Percentiles rank a stretch among this genome's conserved stretches.
Conservation (phyloP, 345 rosid species). For the Citrus maxima region DNA sequence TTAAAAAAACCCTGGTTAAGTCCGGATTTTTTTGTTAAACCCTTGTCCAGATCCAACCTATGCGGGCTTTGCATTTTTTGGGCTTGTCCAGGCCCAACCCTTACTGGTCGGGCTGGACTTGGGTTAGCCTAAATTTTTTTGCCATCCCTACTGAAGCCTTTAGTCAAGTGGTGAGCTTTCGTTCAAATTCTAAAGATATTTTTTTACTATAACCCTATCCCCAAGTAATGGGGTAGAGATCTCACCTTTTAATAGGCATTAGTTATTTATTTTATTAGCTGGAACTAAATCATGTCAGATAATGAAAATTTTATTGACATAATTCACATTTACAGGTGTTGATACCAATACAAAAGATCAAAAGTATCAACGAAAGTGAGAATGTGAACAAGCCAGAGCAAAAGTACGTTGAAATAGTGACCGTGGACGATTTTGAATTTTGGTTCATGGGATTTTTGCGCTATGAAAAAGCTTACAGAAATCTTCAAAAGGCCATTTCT, state of each 20-base stretch:
- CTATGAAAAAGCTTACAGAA: slow-evolving; percentile 34
- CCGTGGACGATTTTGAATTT: slow-evolving; percentile 35
- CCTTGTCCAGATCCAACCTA: rapidly evolving
- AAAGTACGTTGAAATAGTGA: slow-evolving; percentile 33
- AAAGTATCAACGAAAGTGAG: slow-evolving; percentile 17
- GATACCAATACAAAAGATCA: slow-evolving; percentile 35
- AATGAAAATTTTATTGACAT: neutral
- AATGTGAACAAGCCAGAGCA: slow-evolving; percentile 35
- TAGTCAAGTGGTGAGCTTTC: no score
- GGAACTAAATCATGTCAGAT: no score
- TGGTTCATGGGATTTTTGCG: slow-evolving; percentile 46
- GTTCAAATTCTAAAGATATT: no score
- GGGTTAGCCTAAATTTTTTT: rapidly evolving
- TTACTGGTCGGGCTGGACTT: no score
- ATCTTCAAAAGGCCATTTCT: slow-evolving; percentile 30
- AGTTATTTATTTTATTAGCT: no score
- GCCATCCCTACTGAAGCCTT: no score
- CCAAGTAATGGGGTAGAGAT: no score
- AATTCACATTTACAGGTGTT: slow-evolving; percentile 23
- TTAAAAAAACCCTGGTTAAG: rapidly evolving
- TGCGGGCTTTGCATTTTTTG: rapidly evolving
- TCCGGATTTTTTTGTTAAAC: rapidly evolving
- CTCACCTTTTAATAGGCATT: no score
- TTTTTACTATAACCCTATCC: no score
- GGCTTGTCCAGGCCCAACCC: no score